phyloP scores from a whole-genome alignment of 176 grass and related monocot species.

The maize (Zea mays) region DNA sequence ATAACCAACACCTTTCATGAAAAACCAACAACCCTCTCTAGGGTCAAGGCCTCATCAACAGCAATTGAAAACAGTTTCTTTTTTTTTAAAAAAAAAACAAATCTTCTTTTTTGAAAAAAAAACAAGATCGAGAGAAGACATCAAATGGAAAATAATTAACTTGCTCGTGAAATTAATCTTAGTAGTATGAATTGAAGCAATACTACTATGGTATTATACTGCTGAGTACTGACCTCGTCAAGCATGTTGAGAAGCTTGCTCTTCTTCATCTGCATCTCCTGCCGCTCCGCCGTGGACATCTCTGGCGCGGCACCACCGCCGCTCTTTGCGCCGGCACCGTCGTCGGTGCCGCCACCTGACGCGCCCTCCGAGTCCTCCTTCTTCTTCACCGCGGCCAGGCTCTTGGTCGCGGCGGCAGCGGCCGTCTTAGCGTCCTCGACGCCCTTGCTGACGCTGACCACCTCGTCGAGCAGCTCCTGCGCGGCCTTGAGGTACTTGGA shows the following conservation, averaged over 20 bases:
- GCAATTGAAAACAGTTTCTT: neutral
- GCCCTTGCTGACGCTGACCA: constrained; percentile 82
- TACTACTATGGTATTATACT: neutral
- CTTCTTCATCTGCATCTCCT: constrained; percentile 99
- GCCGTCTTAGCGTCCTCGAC: constrained; percentile 36
- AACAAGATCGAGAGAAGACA: neutral
- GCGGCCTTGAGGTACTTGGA: constrained; percentile 92
- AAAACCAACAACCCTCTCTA: neutral
- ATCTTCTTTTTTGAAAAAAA: neutral
- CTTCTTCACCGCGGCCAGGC: constrained; percentile 35
- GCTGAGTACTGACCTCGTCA: constrained; percentile 62
- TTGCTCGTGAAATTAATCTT: neutral
- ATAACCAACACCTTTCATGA: neutral
- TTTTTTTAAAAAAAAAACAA: neutral
- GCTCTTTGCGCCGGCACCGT: constrained; percentile 28
- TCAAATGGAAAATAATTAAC: neutral
- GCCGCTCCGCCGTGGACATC: constrained; percentile 83
- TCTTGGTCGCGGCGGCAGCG: constrained; percentile 7
- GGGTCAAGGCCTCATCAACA: neutral
- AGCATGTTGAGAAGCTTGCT: constrained; percentile 97
- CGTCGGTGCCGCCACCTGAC: constrained; percentile 42
- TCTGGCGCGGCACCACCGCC: constrained; percentile 29
- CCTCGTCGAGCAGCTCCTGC: constrained; percentile 88
- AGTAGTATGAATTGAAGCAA: neutral
- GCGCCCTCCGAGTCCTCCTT: constrained; percentile 55